Conservation (phyloP, 805 yeast species). For the Kodamaea fukazawae region DNA sequence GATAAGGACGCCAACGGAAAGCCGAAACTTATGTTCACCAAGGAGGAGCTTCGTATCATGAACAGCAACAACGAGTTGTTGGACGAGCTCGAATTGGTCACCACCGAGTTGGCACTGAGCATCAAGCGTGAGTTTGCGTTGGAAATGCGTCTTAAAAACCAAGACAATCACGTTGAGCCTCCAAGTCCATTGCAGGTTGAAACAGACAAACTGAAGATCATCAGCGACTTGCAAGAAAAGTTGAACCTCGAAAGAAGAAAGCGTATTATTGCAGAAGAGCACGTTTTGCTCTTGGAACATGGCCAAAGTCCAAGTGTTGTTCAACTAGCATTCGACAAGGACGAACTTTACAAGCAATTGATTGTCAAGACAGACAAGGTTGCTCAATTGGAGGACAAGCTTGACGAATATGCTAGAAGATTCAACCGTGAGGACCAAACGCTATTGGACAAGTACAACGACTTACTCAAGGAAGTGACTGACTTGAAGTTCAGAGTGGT, state of each 20-base stretch:
- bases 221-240: conserved; percentile 54
- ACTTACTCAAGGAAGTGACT: conserved; percentile 38
- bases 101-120: conserved; percentile 70
- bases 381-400: conserved; percentile 45
- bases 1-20: not conserved
- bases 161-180: not conserved
- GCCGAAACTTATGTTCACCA: conserved; percentile 34
- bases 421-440: conserved; percentile 17
- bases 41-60: conserved; percentile 62
- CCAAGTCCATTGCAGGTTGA: not conserved
- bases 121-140: conserved; percentile 65
- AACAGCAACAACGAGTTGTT: conserved; percentile 57
- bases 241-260: conserved; percentile 63
- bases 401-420: conserved; percentile 31
- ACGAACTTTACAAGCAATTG: conserved; percentile 48
- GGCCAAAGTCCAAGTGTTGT: conserved; percentile 52
- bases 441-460: conserved; percentile 39
- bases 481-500: conserved; percentile 41
- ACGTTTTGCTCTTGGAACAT: conserved; percentile 54
- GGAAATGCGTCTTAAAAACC: conserved; percentile 42
- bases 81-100: conserved; percentile 63
- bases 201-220: conserved; percentile 22
- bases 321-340: conserved; percentile 55
- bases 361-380: conserved; percentile 47
- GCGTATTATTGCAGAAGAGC: conserved; percentile 70